Evolutionary conservation across 2,329 filamentous ascomycete genomes (phyloP).

Genomic region (Colletotrichum sidae): DNA sequence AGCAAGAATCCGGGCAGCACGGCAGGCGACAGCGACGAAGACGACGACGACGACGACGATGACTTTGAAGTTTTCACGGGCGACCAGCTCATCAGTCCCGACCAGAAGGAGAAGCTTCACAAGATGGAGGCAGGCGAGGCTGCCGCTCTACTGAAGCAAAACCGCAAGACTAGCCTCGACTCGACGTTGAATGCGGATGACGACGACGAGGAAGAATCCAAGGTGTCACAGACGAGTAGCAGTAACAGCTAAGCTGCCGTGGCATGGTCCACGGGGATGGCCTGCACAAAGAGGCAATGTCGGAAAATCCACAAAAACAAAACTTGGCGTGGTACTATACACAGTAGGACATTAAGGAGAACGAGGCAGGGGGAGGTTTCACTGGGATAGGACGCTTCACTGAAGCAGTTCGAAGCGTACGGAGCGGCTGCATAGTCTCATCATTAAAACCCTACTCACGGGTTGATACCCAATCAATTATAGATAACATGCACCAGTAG

Average conservation of each 20-base stretch:
- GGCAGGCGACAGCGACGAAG: slow-evolving; percentile 57
- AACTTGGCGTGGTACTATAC: no score
- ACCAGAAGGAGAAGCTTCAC: slow-evolving; percentile 66
- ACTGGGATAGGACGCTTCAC: not conserved
- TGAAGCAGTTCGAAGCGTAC: not conserved
- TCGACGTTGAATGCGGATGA: slow-evolving; percentile 42
- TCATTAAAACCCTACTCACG: not conserved
- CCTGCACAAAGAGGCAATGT: no score
- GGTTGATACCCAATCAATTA: slow-evolving; percentile 34
- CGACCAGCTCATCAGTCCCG: slow-evolving; percentile 55
- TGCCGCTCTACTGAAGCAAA: slow-evolving; percentile 56
- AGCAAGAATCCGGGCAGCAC: slow-evolving; percentile 25
- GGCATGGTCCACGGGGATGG: no score
- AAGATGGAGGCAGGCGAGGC: slow-evolving; percentile 71
- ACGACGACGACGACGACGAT: slow-evolving; percentile 55
- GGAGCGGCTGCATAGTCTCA: not conserved
- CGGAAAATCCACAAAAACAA: no score
- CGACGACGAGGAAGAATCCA: slow-evolving; percentile 51
- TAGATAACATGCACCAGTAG: not conserved
- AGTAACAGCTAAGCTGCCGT: slow-evolving; percentile 12
- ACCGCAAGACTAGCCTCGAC: slow-evolving; percentile 45
- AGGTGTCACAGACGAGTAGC: slow-evolving; percentile 33
- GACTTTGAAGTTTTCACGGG: slow-evolving; percentile 56
- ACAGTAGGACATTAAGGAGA: no score
- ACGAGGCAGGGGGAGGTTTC: slow-evolving; percentile 12